phyloP scores from a whole-genome alignment of 495 filamentous ascomycete species.

The Aspergillus incahuasiensis region DNA sequence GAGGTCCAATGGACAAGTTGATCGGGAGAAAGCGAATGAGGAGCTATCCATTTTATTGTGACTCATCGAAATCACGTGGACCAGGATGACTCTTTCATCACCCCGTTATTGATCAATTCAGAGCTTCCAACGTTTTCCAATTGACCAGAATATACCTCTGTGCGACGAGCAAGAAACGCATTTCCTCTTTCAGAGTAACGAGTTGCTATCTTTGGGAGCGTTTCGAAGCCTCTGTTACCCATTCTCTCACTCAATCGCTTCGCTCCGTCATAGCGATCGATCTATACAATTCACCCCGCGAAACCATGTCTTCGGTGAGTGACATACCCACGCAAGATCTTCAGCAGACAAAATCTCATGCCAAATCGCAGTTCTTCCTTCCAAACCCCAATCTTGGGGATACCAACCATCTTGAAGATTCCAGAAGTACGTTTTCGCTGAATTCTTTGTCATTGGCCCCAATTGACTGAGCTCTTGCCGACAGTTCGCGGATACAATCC shows the following conservation, averaged over 20 bases:
- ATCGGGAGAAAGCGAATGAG: neutral
- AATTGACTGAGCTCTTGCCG: constrained; percentile 8
- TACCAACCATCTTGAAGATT: constrained; percentile 75
- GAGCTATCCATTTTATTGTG: constrained; percentile 1
- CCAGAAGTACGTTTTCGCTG: constrained; percentile 62
- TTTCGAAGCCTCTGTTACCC: neutral
- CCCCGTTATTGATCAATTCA: neutral
- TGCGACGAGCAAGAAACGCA: neutral
- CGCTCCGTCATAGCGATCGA: constrained; percentile 2
- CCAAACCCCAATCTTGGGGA: constrained; percentile 88
- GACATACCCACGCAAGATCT: constrained; percentile 13
- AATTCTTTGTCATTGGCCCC: neutral
- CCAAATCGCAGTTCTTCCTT: constrained; percentile 64
- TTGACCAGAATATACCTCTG: neutral
- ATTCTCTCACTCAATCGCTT: constrained; percentile 18
- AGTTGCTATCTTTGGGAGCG: neutral
- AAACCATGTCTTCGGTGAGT: constrained; percentile 40
- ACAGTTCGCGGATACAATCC: constrained; percentile 89
- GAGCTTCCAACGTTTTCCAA: neutral
- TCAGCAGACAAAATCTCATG: constrained; percentile 9
- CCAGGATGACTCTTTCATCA: neutral
- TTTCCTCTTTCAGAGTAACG: neutral
- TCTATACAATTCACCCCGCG: constrained; percentile 16
- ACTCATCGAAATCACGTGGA: constrained; percentile 20
- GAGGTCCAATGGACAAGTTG: neutral